Evolutionary conservation across 768 basidiomycete species (phyloP).

Genomic region (Hysterangium stoloniferum): DNA sequence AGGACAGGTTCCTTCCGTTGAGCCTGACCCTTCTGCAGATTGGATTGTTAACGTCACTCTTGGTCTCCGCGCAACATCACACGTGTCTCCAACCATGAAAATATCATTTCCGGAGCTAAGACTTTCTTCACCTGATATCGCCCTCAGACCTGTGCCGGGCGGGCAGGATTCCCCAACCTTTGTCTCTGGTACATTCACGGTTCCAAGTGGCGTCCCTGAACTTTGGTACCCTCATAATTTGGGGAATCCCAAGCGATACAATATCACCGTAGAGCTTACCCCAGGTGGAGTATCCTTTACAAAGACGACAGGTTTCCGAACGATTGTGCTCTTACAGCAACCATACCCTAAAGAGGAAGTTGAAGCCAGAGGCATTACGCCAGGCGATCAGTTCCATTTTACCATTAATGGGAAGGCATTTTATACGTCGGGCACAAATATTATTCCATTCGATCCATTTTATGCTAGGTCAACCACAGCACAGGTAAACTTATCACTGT

Average conservation of each 20-base stretch:
- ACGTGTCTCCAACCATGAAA: constrained; percentile 30
- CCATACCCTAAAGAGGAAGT: constrained; percentile 40
- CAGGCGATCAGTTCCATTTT: constrained; percentile 57
- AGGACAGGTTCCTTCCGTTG: constrained; percentile 37
- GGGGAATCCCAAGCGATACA: constrained; percentile 47
- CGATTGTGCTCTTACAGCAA: constrained; percentile 43
- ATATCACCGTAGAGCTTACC: constrained; percentile 37
- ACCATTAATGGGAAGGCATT: constrained; percentile 50
- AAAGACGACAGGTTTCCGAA: constrained; percentile 50
- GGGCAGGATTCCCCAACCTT: constrained; percentile 27
- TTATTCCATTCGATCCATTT: constrained; percentile 57
- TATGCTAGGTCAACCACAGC: constrained; percentile 44
- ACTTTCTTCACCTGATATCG: constrained; percentile 30
- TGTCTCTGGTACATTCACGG: constrained; percentile 36
- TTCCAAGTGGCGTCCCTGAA: constrained; percentile 38
- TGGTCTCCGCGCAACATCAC: constrained; percentile 35
- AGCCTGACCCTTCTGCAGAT: constrained; percentile 40
- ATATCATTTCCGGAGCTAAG: constrained; percentile 42
- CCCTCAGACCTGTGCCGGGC: constrained; percentile 18
- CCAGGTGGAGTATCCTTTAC: constrained; percentile 29
- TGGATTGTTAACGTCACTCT: constrained; percentile 52
- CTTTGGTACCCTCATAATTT: constrained; percentile 52
- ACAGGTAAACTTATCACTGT: neutral
- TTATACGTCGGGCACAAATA: constrained; percentile 47
- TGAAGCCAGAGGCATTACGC: constrained; percentile 40